Conservation (phyloP, 1,284 basidiomycete genomes). For the Tilletia horrida region DNA sequence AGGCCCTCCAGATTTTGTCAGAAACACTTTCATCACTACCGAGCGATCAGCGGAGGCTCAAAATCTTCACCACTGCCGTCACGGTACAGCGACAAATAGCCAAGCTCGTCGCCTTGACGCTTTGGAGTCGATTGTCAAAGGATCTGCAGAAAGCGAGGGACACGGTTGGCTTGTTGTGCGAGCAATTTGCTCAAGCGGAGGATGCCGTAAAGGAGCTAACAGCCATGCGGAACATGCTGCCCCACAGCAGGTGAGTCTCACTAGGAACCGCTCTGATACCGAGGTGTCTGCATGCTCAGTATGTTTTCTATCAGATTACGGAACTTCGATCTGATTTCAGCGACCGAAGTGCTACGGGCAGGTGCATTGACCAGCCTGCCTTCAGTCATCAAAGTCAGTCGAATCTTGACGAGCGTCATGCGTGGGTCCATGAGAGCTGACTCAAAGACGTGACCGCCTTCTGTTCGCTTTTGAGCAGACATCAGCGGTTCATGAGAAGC, state of each 20-base stretch:
- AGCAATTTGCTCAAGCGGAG: slow-evolving; percentile 73
- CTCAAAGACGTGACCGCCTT: background rate
- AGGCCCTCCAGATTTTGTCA: slow-evolving; percentile 74
- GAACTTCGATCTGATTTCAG: slow-evolving; percentile 84
- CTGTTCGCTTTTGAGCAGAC: slow-evolving; percentile 17
- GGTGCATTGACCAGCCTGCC: slow-evolving; percentile 78
- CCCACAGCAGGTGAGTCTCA: slow-evolving; percentile 50
- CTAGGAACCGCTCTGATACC: background rate
- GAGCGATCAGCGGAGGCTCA: slow-evolving; percentile 74
- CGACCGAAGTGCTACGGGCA: slow-evolving; percentile 76
- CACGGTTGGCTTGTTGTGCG: slow-evolving; percentile 44
- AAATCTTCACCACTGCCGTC: slow-evolving; percentile 79
- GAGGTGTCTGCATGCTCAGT: slow-evolving; percentile 6
- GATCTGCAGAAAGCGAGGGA: slow-evolving; percentile 43
- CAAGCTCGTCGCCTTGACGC: slow-evolving; percentile 65
- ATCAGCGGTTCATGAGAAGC: slow-evolving; percentile 55
- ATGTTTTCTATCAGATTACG: too few species aligned
- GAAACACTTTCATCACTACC: slow-evolving; percentile 88
- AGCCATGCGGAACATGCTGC: slow-evolving; percentile 63
- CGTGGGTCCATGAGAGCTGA: slow-evolving; percentile 7
- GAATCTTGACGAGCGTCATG: slow-evolving; percentile 19
- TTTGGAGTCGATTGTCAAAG: slow-evolving; percentile 30
- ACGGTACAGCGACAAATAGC: slow-evolving; percentile 82
- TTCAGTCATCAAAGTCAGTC: slow-evolving; percentile 67
- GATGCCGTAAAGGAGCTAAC: slow-evolving; percentile 66